Conservation (phyloP, 2,329 filamentous ascomycete species). For the Apiospora kogelbergensis region DNA sequence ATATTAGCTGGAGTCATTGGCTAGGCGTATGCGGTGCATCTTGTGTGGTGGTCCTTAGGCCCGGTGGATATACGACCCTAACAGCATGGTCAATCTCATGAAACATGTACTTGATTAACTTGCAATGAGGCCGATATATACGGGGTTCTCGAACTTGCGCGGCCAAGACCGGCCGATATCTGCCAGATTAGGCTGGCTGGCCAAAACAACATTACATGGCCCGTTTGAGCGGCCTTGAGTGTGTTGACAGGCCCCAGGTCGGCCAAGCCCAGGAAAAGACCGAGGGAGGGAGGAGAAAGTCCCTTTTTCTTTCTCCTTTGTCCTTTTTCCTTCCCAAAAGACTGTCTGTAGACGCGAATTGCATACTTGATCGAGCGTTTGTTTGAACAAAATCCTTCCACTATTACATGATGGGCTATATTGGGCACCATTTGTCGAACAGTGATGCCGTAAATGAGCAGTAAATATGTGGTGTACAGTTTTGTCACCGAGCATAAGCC, state of each 20-base stretch:
- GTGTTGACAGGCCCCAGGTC: not conserved
- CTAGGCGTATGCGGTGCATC: not conserved
- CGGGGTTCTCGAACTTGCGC: not conserved
- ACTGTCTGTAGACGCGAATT: not conserved
- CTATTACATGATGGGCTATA: not conserved
- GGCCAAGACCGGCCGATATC: not conserved
- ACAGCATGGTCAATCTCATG: not conserved
- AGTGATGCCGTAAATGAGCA: not conserved
- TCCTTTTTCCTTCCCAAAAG: not conserved
- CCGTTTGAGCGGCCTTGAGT: not conserved
- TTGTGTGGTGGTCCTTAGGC: not conserved
- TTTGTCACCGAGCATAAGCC: conserved; percentile 2
- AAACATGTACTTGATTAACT: not conserved
- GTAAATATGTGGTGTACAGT: not conserved
- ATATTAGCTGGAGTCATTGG: not conserved
- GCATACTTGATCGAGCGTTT: not conserved
- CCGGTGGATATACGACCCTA: not conserved
- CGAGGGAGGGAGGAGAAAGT: not conserved
- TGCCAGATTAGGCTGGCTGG: conserved; percentile 4
- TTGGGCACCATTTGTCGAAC: conserved; percentile 1
- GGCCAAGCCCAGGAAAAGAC: conserved; percentile 4
- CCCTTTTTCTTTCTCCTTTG: not conserved
- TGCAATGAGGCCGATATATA: not conserved
- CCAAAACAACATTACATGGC: not conserved
- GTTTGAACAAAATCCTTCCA: not conserved